Evolutionary conservation across 371 early-diverging fungal species (phyloP).

Genomic region (Rhizopus sp.): DNA sequence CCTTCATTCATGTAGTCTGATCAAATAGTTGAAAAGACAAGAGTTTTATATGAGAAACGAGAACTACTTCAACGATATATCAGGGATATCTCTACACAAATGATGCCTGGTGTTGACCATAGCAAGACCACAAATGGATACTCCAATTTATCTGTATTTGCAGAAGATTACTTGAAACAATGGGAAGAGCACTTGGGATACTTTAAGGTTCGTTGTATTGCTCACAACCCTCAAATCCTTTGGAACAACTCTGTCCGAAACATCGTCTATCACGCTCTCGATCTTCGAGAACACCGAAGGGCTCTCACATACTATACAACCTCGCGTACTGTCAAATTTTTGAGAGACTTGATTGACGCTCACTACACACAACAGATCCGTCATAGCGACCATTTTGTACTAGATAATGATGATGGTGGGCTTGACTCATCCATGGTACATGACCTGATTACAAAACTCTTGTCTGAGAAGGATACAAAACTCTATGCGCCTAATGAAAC

Average conservation of each 20-base stretch:
- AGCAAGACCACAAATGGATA: conserved; percentile 13
- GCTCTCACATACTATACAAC: conserved; percentile 53
- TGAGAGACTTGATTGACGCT: conserved; percentile 45
- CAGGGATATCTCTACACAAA: conserved; percentile 29
- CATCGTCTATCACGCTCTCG: conserved; percentile 47
- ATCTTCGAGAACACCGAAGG: conserved; percentile 47
- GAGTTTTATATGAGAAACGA: conserved; percentile 46
- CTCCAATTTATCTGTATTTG: conserved; percentile 36
- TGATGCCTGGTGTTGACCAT: conserved; percentile 23
- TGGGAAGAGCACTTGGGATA: conserved; percentile 52
- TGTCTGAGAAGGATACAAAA: conserved; percentile 51
- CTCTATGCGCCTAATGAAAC: conserved; percentile 57
- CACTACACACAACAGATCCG: conserved; percentile 9
- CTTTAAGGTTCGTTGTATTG: conserved; percentile 51
- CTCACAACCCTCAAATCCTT: conserved; percentile 54
- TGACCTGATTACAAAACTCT: conserved; percentile 55
- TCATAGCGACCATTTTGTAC: conserved; percentile 13
- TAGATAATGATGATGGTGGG: conserved; percentile 30
- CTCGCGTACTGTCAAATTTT: conserved; percentile 48
- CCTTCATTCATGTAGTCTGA: conserved; percentile 31
- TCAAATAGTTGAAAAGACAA: conserved; percentile 44
- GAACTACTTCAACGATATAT: conserved; percentile 44
- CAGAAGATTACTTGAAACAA: conserved; percentile 30
- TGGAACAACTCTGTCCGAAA: conserved; percentile 58
- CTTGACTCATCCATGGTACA: conserved; percentile 47